phyloP scores from a whole-genome alignment of 2,329 filamentous ascomycete genomes.

The Fusarium buharicum region DNA sequence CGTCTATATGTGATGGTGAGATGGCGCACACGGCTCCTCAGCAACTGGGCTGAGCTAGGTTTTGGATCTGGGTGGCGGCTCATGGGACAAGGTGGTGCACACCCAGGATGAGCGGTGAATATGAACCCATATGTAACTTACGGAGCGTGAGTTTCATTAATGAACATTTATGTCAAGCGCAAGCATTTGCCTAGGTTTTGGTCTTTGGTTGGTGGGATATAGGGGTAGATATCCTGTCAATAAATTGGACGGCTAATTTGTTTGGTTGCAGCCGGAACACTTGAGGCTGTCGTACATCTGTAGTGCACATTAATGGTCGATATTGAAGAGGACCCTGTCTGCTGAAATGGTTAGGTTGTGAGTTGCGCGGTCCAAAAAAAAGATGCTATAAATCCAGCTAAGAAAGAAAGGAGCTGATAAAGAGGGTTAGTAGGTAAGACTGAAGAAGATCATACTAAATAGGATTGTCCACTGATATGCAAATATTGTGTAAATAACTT shows the following conservation, averaged over 20 bases:
- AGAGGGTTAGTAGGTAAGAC: too few species aligned
- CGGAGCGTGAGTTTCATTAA: conserved; percentile 9
- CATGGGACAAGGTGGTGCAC: conserved; percentile 4
- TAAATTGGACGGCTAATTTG: not conserved
- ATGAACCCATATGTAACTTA: conserved; percentile 7
- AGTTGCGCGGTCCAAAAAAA: too few species aligned
- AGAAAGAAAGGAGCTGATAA: too few species aligned
- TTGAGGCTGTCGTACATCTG: not conserved
- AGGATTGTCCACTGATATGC: too few species aligned
- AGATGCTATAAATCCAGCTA: too few species aligned
- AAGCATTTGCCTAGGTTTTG: not conserved
- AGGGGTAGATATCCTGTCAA: not conserved
- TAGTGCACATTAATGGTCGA: too few species aligned
- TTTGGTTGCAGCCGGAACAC: not conserved
- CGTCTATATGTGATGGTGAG: conserved; percentile 1
- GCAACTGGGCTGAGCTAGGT: not conserved
- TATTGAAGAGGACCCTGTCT: conserved; percentile 61
- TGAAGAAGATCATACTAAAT: too few species aligned
- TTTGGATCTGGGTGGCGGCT: conserved; percentile 14
- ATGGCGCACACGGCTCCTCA: conserved; percentile 19
- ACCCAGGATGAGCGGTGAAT: not conserved
- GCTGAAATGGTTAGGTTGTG: too few species aligned
- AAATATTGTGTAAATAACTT: too few species aligned
- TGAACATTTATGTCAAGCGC: not conserved
- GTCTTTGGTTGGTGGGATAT: not conserved